Conservation (phyloP, 2,329 filamentous ascomycete species). For the Alternaria ethzedia region DNA sequence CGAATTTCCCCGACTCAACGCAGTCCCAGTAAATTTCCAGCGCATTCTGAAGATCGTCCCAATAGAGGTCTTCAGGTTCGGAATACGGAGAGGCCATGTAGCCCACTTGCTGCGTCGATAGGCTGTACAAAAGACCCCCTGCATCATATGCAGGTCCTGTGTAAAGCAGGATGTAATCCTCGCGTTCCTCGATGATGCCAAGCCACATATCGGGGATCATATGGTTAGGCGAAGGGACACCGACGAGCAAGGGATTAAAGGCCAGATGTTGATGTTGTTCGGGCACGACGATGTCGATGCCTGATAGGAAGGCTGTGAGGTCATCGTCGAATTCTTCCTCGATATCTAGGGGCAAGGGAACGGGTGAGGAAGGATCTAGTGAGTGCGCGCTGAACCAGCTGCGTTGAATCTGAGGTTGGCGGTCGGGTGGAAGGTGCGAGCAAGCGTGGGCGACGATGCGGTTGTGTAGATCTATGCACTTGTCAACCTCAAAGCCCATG, state of each 20-base stretch:
- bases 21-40: background rate
- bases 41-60: background rate
- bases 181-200: background rate
- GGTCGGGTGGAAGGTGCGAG: background rate
- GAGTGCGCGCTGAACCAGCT: background rate
- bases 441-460: background rate
- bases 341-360: background rate
- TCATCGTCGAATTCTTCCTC: background rate
- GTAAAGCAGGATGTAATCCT: background rate
- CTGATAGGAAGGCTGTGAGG: background rate
- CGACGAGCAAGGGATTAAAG: background rate
- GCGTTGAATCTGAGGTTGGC: background rate
- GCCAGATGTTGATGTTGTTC: background rate
- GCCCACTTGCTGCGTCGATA: background rate
- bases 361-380: background rate
- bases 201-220: background rate
- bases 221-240: accelerated
- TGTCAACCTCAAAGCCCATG: background rate
- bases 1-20: background rate
- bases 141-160: background rate
- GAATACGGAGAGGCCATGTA: no score
- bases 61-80: background rate
- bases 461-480: background rate
- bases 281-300: background rate
- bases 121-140: background rate